Evolutionary conservation across 768 basidiomycete species (phyloP), one percentile per base, ranked within the genome.

Genomic region (Podaxis sp.): DNA sequence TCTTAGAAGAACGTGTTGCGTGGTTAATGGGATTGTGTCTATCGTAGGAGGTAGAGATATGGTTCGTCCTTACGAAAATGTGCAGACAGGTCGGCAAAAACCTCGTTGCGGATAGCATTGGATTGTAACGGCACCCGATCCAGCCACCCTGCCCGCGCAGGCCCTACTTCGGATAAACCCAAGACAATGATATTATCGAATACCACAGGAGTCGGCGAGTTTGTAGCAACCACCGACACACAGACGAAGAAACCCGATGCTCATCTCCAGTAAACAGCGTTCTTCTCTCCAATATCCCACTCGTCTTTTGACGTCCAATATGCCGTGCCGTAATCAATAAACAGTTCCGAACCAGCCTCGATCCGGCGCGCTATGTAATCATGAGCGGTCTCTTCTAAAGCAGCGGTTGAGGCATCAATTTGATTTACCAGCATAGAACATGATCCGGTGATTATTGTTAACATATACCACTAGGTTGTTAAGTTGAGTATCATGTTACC

Each of bases 291-390:
- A 10, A 15, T n/a, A 6, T 48, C 44, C 54, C 55, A 48, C 3
- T 49, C 46, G 24, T 62, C 54, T 15, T 49, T 49, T 26, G 53
- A 3, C 1, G 28, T 56, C 61, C 61, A 62, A 22, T 62, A 62
- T 1, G 24, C 44, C 11, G 33, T 12, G 4, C 88, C 88, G 64
- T 89, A 89, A 65, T 88, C 73, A 62, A 89, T 80, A 38, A 84
- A 72, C 2, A 89, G 66, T 64, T 89, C 86, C 7, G 79, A 75
- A 2, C 81, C 82, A 2, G 75, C 68, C 22, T 71, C 61, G 3
- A 86, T 71, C 13, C 69, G 63, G n/a, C 73, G 72, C 11, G 59
- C 85, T 87, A 22, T 11, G 26, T 6, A 40, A 11, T 7, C 20
- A n/a, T 50, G 15, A n/a, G 52, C 2, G 8, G 8, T 33, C 26